These are phyloP conservation scores for Xerophyta viscosa DNA, from an alignment of 106 monocot genomes.

Conservation along the genomic window DNA sequence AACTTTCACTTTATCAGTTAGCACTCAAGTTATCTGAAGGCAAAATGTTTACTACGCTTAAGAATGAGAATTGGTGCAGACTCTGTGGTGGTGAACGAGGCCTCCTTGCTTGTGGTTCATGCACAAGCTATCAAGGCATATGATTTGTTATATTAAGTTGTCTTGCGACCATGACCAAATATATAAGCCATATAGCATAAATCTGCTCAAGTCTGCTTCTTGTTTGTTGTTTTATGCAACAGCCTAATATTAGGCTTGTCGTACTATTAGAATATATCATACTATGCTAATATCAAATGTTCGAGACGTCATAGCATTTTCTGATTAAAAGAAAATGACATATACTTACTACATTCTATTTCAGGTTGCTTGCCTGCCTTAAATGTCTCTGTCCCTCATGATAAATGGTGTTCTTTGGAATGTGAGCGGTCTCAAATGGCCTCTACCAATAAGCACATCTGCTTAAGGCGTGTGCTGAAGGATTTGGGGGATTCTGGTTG, in stretches of 20 bases:
- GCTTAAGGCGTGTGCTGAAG: constrained; percentile 11
- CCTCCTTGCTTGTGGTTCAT: constrained; percentile 29
- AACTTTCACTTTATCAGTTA: constrained; percentile 56
- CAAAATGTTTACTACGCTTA: constrained; percentile 14
- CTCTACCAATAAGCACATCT: constrained; percentile 7
- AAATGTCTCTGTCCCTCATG: constrained; percentile 1
- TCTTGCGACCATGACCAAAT: no score
- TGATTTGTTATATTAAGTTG: no score
- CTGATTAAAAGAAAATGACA: background rate
- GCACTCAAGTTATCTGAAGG: constrained; percentile 17
- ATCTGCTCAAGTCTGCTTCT: no score
- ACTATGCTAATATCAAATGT: background rate
- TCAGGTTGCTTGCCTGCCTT: constrained; percentile 29
- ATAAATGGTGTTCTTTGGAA: constrained; percentile 9
- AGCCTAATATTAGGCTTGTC: no score
- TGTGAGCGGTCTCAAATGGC: constrained; percentile 11
- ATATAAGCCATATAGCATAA: no score
- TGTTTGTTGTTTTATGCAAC: no score
- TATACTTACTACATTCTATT: background rate
- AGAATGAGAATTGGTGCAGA: constrained; percentile 10
- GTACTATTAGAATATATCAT: no score
- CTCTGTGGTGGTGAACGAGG: constrained; percentile 36
- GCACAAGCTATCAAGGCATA: constrained; percentile 9
- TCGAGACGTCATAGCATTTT: background rate
- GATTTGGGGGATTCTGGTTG: constrained; percentile 6